These are phyloP conservation scores for Periglandula ipomoeae DNA, from an alignment of 2,329 filamentous ascomycete genomes.

Conservation along the genomic window DNA sequence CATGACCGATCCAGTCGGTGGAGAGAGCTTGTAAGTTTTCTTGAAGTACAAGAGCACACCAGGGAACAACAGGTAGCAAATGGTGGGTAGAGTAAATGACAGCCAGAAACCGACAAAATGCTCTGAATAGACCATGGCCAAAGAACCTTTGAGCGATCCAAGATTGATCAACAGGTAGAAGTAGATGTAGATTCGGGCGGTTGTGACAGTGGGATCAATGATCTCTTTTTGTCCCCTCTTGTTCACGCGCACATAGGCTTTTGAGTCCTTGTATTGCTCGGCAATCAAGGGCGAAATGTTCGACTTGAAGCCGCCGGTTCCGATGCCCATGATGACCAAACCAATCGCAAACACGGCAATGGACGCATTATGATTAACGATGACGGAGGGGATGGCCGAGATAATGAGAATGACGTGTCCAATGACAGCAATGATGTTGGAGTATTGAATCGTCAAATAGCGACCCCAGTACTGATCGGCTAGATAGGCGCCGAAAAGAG, in stretches of 20 bases:
- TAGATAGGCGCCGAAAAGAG: conserved; percentile 42
- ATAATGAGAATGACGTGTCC: conserved; percentile 59
- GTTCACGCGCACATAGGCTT: conserved; percentile 28
- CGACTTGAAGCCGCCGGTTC: conserved; percentile 67
- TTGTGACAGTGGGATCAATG: conserved; percentile 54
- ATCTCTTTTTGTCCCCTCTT: conserved; percentile 53
- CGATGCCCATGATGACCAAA: conserved; percentile 41
- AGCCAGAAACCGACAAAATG: conserved; percentile 70
- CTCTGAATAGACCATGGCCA: conserved; percentile 63
- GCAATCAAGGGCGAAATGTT: conserved; percentile 62
- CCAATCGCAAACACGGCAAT: conserved; percentile 57
- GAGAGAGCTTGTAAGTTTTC: not conserved
- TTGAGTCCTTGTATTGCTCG: conserved; percentile 44
- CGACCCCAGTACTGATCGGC: conserved; percentile 54
- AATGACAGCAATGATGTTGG: conserved; percentile 51
- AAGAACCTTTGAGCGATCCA: conserved; percentile 54
- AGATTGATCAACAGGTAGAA: conserved; percentile 68
- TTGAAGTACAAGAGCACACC: not conserved
- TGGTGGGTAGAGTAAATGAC: conserved; percentile 57
- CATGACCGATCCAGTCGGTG: not conserved
- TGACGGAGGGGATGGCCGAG: conserved; percentile 54
- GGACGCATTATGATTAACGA: conserved; percentile 44
- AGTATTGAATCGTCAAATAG: conserved; percentile 57
- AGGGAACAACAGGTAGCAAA: conserved; percentile 49
- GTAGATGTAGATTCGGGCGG: conserved; percentile 55